phyloP scores from a whole-genome alignment of 2,329 filamentous ascomycete species.

The Beauveria rudraprayagi region DNA sequence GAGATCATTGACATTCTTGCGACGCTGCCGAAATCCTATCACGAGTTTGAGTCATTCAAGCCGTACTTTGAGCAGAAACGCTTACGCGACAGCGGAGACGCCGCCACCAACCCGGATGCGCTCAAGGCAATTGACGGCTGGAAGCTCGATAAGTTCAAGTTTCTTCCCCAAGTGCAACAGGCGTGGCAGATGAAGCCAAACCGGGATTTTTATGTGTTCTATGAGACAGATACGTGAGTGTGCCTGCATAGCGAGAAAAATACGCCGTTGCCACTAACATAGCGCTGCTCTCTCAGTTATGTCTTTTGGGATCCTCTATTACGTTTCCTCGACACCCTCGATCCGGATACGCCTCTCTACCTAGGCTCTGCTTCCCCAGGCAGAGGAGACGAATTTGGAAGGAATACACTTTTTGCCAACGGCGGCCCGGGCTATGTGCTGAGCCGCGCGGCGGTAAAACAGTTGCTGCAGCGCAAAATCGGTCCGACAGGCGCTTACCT shows the following conservation, averaged over 20 bases:
- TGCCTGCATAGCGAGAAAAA: too few species aligned
- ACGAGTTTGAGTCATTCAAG: conserved; percentile 24
- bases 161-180: conserved; percentile 45
- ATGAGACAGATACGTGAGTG: conserved; percentile 46
- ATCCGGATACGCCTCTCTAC: conserved; percentile 2
- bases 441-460: conserved; percentile 13
- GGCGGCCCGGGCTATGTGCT: conserved; percentile 14
- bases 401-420: conserved; percentile 11
- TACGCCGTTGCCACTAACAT: neutral
- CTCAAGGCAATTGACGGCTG: conserved; percentile 34
- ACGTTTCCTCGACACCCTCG: conserved; percentile 12
- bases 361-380: conserved; percentile 10
- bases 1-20: conserved; percentile 37
- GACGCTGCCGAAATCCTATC: conserved; percentile 34
- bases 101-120: conserved; percentile 22
- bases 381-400: neutral
- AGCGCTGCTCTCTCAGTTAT: conserved; percentile 1
- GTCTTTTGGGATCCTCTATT: conserved; percentile 15
- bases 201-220: conserved; percentile 48
- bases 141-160: conserved; percentile 50
- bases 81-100: conserved; percentile 25
- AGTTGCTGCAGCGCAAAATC: conserved; percentile 8
- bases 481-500: conserved; percentile 1
- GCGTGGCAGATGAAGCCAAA: conserved; percentile 38
- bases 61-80: conserved; percentile 33